Base-by-base conservation (phyloP, 129 eudicot genomes). In the Artemisia tridentata region DNA sequence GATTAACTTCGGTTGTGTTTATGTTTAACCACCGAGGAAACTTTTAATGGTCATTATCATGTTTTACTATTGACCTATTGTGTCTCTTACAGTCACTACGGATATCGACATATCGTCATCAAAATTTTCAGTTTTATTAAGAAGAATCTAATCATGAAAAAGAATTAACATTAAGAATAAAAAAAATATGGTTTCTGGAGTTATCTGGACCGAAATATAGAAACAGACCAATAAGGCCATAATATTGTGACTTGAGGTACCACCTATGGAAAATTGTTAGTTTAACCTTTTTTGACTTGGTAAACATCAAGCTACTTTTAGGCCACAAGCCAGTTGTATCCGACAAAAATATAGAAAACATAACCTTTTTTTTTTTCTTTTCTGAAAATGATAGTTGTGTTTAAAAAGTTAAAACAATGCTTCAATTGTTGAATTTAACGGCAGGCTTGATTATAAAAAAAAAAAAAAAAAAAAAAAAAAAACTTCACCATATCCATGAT, bases 221-320 rank as follows among this genome's bases (percentile, higher is more conserved):
- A 12, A 25, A 60, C 34, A 29, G 25, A 34, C 67, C 20, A 31
- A 34, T 25, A 27, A 21, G 27, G 56, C n/a, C n/a, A n/a, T n/a
- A n/a, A n/a, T n/a, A n/a, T 18, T 13, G 73, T 54, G 67, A 56
- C 68, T 59, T 27, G n/a, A n/a, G n/a, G n/a, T n/a, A n/a, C n/a
- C n/a, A n/a, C n/a, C n/a, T n/a, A n/a, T 31, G n/a, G 50, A 14
- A 73, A 27, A 18, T 3, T 13, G 48, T 43, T 0, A 43, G 8
- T 25, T 14, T 34, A 41, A n/a, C 20, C 15, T 20, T 52, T 19
- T 8, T 79, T 56, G 68, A 57, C 68, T 60, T 19, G 9, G 56
- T 55, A 57, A 49, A 57, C 52, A 21, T 67, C 46, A 67, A 69
- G 17, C 4, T 68, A n/a, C n/a, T n/a, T n/a, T n/a, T n/a, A 38